Evolutionary conservation across 2,329 filamentous ascomycete genomes (phyloP).

Genomic region (Cryphonectria naterciae): DNA sequence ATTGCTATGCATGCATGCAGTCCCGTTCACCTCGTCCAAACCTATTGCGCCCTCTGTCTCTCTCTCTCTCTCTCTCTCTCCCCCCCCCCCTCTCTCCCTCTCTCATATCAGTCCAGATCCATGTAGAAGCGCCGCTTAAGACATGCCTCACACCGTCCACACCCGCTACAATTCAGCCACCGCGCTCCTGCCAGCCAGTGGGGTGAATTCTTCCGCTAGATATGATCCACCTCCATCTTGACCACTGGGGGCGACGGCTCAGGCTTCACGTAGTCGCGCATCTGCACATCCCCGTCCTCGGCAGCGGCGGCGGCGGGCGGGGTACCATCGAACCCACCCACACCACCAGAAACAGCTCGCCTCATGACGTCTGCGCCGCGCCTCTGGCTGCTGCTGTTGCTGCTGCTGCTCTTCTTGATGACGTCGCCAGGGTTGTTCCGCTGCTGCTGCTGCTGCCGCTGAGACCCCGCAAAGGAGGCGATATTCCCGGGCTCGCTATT

Average conservation of each 20-base stretch:
- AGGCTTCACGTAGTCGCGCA: slow-evolving; percentile 37
- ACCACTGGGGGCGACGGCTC: slow-evolving; percentile 34
- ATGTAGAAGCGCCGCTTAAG: slow-evolving; percentile 12
- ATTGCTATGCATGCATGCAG: slow-evolving; percentile 36
- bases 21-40: background rate
- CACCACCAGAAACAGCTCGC: background rate
- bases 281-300: slow-evolving; percentile 15
- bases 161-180: slow-evolving; percentile 8
- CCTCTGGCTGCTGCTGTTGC: background rate
- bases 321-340: background rate
- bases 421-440: background rate
- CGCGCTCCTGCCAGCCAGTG: slow-evolving; percentile 11
- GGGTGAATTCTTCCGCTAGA: slow-evolving; percentile 33
- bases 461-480: background rate
- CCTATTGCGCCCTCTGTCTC: too few relatives aligned
- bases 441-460: background rate
- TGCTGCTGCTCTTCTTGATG: slow-evolving; percentile 31
- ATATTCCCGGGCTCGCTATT: background rate
- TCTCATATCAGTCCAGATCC: slow-evolving; percentile 3
- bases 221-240: slow-evolving; percentile 56
- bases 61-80: background rate
- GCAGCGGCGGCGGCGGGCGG: background rate
- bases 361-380: background rate
- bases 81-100: background rate
- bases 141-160: slow-evolving; percentile 12